Conservation (phyloP, 2,329 filamentous ascomycete genomes). For the Fusarium chlamydosporum region DNA sequence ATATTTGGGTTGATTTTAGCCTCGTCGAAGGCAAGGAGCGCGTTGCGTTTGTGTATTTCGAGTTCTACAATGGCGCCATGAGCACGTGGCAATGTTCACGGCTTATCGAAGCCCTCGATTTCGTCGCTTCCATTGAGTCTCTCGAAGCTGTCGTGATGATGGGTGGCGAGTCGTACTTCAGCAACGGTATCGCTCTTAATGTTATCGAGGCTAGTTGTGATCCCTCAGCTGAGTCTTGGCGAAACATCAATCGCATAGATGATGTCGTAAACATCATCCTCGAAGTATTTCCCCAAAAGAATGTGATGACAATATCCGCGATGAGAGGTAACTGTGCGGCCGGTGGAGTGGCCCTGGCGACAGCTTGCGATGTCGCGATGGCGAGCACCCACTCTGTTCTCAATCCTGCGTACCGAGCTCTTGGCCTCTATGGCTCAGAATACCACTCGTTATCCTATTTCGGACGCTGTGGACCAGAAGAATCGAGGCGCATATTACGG, state of each 20-base stretch:
- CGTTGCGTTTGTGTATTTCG: conserved; percentile 34
- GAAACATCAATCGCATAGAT: conserved; percentile 35
- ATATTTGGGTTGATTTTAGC: conserved; percentile 27
- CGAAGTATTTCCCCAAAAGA: conserved; percentile 7
- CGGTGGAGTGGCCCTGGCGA: conserved; percentile 35
- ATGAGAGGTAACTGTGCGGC: conserved; percentile 38
- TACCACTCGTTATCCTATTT: conserved; percentile 36
- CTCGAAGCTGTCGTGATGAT: conserved; percentile 28
- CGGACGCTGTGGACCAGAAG: conserved; percentile 13
- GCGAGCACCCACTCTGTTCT: conserved; percentile 31
- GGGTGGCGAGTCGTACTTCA: conserved; percentile 40
- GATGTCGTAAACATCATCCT: conserved; percentile 21
- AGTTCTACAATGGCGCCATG: conserved; percentile 42
- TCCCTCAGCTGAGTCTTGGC: conserved; percentile 30
- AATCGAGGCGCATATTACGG: background rate
- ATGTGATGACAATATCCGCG: conserved; percentile 21
- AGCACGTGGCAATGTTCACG: conserved; percentile 35
- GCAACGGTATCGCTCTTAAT: conserved; percentile 40
- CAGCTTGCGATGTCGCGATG: conserved; percentile 36
- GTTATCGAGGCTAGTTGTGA: conserved; percentile 35
- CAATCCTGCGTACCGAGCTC: conserved; percentile 35
- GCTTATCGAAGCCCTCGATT: conserved; percentile 32
- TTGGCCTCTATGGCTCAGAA: conserved; percentile 37
- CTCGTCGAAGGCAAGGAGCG: conserved; percentile 1
- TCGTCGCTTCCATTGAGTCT: background rate